These are phyloP conservation scores for Mucor piriformis DNA, from an alignment of 371 early-diverging fungal species.

Conservation along the genomic window DNA sequence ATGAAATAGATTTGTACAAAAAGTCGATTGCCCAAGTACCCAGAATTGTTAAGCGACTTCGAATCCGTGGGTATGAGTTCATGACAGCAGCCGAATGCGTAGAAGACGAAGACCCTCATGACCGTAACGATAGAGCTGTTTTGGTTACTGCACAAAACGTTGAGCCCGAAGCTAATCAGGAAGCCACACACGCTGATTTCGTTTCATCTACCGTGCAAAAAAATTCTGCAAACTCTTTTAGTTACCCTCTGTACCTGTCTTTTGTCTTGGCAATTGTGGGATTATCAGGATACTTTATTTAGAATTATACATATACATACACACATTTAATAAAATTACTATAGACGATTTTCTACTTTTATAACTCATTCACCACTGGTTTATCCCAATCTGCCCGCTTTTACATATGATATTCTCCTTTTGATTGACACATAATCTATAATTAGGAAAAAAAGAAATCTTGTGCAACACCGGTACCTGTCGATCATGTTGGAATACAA, in stretches of 20 bases:
- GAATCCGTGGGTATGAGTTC: constrained; percentile 27
- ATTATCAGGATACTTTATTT: neutral
- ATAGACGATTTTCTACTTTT: too few relatives aligned
- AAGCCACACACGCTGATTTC: neutral
- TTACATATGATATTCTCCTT: too few relatives aligned
- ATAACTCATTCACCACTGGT: too few relatives aligned
- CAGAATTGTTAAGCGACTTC: constrained; percentile 34
- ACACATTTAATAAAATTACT: neutral
- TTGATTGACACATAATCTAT: too few relatives aligned
- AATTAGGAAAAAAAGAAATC: too few relatives aligned
- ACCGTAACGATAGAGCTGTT: neutral
- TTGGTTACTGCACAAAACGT: neutral
- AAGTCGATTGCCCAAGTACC: constrained; percentile 46
- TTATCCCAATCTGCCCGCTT: too few relatives aligned
- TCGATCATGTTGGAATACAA: too few relatives aligned
- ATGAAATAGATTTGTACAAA: constrained; percentile 42
- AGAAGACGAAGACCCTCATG: constrained; percentile 35
- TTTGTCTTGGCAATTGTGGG: neutral
- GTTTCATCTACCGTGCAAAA: neutral
- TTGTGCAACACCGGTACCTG: too few relatives aligned
- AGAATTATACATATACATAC: neutral
- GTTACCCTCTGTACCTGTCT: neutral
- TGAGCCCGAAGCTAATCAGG: neutral
- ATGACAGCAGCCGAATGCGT: constrained; percentile 45
- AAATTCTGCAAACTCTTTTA: neutral